Evolutionary conservation across 495 filamentous ascomycete genomes (phyloP).

Genomic region (Lichenothelia convexa): DNA sequence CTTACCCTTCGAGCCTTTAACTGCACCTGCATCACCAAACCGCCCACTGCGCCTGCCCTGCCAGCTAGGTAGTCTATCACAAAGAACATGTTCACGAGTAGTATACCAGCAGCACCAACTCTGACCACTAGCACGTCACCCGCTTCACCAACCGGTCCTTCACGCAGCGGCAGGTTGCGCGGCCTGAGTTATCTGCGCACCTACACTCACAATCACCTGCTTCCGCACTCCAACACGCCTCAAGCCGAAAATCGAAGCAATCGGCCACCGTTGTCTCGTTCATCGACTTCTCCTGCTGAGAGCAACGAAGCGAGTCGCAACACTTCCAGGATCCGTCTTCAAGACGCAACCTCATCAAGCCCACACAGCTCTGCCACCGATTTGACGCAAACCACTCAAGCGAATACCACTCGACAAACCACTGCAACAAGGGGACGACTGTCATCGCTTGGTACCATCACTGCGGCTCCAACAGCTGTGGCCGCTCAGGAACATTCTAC

Average conservation of each 20-base stretch:
- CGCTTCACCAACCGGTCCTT: slow-evolving; percentile 27
- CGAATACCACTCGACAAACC: too few species aligned
- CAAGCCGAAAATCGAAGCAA: not conserved
- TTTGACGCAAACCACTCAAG: not conserved
- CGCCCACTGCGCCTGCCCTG: too few species aligned
- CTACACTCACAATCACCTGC: slow-evolving; percentile 48
- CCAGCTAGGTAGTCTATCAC: too few species aligned
- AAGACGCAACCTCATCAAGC: not conserved
- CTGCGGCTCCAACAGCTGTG: too few species aligned
- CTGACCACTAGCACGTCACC: slow-evolving; percentile 26
- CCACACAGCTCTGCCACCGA: not conserved
- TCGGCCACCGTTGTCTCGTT: not conserved
- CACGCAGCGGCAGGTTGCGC: slow-evolving; percentile 43
- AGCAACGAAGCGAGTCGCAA: too few species aligned
- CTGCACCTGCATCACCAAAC: too few species aligned
- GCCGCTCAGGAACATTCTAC: too few species aligned
- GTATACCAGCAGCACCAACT: slow-evolving; percentile 28
- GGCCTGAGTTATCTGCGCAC: slow-evolving; percentile 57
- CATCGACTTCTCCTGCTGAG: not conserved
- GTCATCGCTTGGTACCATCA: not conserved
- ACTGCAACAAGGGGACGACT: not conserved
- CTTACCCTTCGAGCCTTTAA: too few species aligned
- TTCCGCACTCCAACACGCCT: slow-evolving; percentile 17
- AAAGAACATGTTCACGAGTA: slow-evolving; percentile 35
- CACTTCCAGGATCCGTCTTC: not conserved